These are phyloP conservation scores for Ascoidea asiatica DNA, from an alignment of 805 yeast genomes.

Conservation along the genomic window DNA sequence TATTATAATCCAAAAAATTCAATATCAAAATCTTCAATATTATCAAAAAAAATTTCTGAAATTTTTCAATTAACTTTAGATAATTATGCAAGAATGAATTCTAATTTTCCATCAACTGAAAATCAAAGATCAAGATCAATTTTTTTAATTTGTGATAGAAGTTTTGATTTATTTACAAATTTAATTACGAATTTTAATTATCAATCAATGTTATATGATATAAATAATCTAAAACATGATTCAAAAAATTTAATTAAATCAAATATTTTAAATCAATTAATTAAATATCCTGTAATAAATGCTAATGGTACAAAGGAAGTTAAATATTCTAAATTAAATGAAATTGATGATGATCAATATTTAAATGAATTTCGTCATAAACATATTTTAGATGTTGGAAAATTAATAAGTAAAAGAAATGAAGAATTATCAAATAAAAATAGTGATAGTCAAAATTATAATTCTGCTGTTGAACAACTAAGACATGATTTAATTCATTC, in stretches of 20 bases:
- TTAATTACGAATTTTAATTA: slow-evolving; percentile 80
- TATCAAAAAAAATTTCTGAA: slow-evolving; percentile 60
- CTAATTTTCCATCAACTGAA: slow-evolving; percentile 46
- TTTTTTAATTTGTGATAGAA: slow-evolving; percentile 67
- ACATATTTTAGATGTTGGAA: neutral
- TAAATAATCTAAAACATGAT: neutral
- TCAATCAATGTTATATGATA: slow-evolving; percentile 82
- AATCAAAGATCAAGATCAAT: slow-evolving; percentile 53
- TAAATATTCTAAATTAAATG: neutral
- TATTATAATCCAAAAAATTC: slow-evolving; percentile 46
- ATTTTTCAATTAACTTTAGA: slow-evolving; percentile 62
- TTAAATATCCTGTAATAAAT: neutral
- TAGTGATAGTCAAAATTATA: neutral
- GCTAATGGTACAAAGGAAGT: neutral
- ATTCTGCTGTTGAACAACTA: neutral
- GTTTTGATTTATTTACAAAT: slow-evolving; percentile 75
- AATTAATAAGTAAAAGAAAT: no score
- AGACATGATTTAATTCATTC: slow-evolving; percentile 29
- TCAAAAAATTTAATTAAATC: neutral
- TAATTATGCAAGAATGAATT: slow-evolving; percentile 56
- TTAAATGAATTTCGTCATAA: neutral
- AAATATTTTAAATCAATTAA: neutral
- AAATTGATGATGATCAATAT: slow-evolving; percentile 15
- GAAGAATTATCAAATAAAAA: neutral
- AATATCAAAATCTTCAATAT: slow-evolving; percentile 37